These are phyloP conservation scores for Chalaropsis ovoidea DNA, from an alignment of 2,329 filamentous ascomycete genomes.

Conservation along the genomic window DNA sequence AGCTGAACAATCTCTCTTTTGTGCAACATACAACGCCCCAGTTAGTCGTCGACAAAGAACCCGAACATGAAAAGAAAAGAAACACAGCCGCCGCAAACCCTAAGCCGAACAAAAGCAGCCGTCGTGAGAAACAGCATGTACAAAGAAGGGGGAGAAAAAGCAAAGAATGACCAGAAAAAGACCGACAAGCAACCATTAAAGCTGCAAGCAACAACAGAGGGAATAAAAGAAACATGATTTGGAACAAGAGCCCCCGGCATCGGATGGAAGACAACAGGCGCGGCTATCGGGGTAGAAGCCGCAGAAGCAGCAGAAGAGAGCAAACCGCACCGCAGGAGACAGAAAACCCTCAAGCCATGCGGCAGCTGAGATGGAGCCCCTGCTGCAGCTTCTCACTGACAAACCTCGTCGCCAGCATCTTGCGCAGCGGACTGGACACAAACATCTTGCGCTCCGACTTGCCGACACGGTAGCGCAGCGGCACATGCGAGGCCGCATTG, in stretches of 20 bases:
- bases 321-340: not conserved
- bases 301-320: not conserved
- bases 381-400: slow-evolving; percentile 10
- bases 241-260: not conserved
- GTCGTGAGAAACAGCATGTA: not conserved
- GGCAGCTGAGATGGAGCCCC: not conserved
- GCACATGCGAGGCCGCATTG: not conserved
- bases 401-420: slow-evolving; percentile 7
- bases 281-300: not conserved
- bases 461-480: not conserved
- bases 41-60: not conserved
- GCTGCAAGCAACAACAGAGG: not conserved
- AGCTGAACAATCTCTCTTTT: not conserved
- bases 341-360: not conserved
- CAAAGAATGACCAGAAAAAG: not conserved
- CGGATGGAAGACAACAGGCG: not conserved
- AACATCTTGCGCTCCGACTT: slow-evolving; percentile 9
- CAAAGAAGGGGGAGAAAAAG: not conserved
- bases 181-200: not conserved
- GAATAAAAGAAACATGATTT: not conserved
- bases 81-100: not conserved
- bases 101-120: not conserved
- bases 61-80: not conserved
- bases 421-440: slow-evolving; percentile 6
- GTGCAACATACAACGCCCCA: not conserved